A percentile compares a stretch with the other conserved stretches of the same genome.
Conservation (phyloP, 2,329 filamentous ascomycete species). For the Drechslerella dactyloides region DNA sequence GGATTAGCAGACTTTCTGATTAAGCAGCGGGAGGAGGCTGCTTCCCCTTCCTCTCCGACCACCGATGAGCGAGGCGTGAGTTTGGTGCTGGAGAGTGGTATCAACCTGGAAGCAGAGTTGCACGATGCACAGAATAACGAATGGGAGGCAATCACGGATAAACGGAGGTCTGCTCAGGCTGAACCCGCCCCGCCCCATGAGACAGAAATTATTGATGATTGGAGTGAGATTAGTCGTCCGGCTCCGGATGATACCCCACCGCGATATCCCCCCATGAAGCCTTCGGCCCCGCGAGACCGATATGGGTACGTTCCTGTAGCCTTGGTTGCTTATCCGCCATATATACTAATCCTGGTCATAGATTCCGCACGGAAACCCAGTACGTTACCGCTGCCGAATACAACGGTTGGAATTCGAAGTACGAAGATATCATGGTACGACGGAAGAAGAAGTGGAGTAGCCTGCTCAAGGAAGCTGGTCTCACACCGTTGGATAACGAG, state of each 20-base stretch:
- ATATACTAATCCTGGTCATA: constrained; percentile 61
- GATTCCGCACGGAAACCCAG: constrained; percentile 86
- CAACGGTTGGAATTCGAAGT: constrained; percentile 78
- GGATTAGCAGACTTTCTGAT: constrained; percentile 52
- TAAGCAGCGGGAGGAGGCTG: constrained; percentile 51
- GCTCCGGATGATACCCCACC: constrained; percentile 41
- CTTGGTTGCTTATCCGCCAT: constrained; percentile 4
- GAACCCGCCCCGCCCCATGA: constrained; percentile 17
- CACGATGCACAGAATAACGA: constrained; percentile 47
- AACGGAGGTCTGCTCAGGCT: constrained; percentile 26
- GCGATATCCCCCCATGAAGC: constrained; percentile 41
- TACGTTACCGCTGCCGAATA: constrained; percentile 78
- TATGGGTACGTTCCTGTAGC: constrained; percentile 52
- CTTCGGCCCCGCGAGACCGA: constrained; percentile 52
- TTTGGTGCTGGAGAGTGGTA: constrained; percentile 35
- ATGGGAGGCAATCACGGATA: constrained; percentile 46
- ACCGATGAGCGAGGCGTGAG: constrained; percentile 50
- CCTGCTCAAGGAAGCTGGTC: constrained; percentile 75
- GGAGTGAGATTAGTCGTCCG: constrained; percentile 36
- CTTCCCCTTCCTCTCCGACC: constrained; percentile 45
- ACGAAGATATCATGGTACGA: constrained; percentile 75
- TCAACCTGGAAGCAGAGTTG: constrained; percentile 39
- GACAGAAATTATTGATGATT: constrained; percentile 18
- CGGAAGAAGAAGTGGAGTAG: constrained; percentile 81
- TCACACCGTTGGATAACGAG: constrained; percentile 66